Evolutionary conservation across 2,329 filamentous ascomycete genomes (phyloP), one percentile per base, ranked within the genome.

Genomic region (Hymenoscyphus albidus): DNA sequence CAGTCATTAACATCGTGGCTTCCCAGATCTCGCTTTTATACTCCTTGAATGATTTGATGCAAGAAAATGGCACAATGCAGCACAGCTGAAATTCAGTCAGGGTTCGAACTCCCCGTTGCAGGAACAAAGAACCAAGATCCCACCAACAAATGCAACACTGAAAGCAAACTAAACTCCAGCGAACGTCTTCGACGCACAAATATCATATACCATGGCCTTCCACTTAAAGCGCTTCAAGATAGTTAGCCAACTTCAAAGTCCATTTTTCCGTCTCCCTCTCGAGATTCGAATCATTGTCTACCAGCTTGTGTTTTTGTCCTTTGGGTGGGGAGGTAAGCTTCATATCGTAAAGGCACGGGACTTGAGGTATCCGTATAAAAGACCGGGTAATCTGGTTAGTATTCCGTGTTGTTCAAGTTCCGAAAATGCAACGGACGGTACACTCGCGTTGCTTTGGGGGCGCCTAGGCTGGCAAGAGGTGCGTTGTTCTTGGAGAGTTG

Each of bases 281-380:
- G 54, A 57, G n/a, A 57, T 57, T 12, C 54, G 54, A 18, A 16
- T 57, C 27, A 35, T 57, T 57, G 31, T 57, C 16, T 57, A 57
- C 54, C 16, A 57, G 16, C 22, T 57, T 14, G 22, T 57, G 10
- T 31, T 32, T 27, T 31, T 10, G 16, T 31, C 54, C 16, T 57
- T 14, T 12, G 27, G 32, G 4, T 57, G 54, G 54, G 54, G 54
- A 31, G 9, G 13, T 12, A 57, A 57, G 32, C 7, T 57, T n/a
- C 54, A 57, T 22, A 57, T 57, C 54, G n/a, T 57, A 4, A 57
- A 10, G 42, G 9, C 5, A 16, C n/a, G 18, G 18, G 42, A 48
- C n/a, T 6, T 48, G 14, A 9, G 14, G 18, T 16, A 48, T 48
- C 16, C 16, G 13, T 7, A n/a, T 9, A 14, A 18, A 6, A n/a